Base-by-base conservation (phyloP, 1,139 yeast genomes). In the Lodderomyces oxycetoniae region DNA sequence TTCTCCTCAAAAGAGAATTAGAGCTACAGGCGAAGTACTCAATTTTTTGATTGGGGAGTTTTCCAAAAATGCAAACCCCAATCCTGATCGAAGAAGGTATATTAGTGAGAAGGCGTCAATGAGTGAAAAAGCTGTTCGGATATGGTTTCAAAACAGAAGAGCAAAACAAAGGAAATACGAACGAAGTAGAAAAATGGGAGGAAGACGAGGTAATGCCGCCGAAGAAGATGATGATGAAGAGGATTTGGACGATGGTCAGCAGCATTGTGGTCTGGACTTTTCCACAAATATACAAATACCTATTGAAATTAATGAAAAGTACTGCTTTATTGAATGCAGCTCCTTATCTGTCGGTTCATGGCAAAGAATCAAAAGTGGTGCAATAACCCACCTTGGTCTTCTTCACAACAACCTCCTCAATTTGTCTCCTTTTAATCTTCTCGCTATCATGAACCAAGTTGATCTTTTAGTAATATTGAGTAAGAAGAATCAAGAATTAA, bases 61-160 rank as follows among this genome's bases (percentile, higher is more conserved):
- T 53, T 77, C 75, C 34, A 63, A 61, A 38, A 85, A 85, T 48
- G 83, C 87, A 20, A 82, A 79, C 47, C 91, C 91, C 1, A 63
- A 72, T 30, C 76, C 85, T 1, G 75, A 77, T 28, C 73, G 76
- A 33, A 62, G 97, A 28, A 82, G 78, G 49, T 77, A 71, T 29
- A 81, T 89, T 31, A 80, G 95, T 31, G 75, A 71, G 5, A 71
- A 70, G 41, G 86, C 95, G 2, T 85, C 84, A 31, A 84, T 89
- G 91, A 78, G 91, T 6, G 96, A 88, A 50, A 74, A 95, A 45
- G 88, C 95, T 4, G 95, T 89, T 3, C 72, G 95, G 38, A 88
- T 89, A 32, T 89, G 97, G 97, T 89, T 89, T 53, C 97, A 89
- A 55, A 89, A 89, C 53, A 67, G 93, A 47, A 63, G 96, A 41